Base-by-base conservation (phyloP, 768 basidiomycete genomes). In the Scleroderma citrinum region DNA sequence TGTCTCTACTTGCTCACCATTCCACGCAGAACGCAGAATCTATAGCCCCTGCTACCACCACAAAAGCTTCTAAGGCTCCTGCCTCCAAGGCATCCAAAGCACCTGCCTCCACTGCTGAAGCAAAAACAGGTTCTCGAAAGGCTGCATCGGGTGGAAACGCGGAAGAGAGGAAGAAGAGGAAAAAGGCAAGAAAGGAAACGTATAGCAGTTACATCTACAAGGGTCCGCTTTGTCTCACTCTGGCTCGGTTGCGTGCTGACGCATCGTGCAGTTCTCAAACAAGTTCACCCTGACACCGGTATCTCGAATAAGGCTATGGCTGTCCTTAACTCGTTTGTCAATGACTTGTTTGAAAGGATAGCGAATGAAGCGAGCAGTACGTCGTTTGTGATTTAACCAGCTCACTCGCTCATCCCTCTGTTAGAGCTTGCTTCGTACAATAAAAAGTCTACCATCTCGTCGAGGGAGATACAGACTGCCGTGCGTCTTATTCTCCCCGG, bases 221-320 rank as follows among this genome's bases (percentile, higher is more conserved):
- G 62, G 76, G 76, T 77, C 42, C 37, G 66, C 59, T 21, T 13
- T 26, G 10, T 26, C 10, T 13, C 13, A 24, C n/a, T 16, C 19
- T 23, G 19, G 10, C 7, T 14, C 24, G 3, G 19, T 30, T 45
- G 16, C 21, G 10, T 42, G 24, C 40, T 44, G 24, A 32, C 16
- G 21, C n/a, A 5, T 35, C 24, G 16, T 51, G 16, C 40, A 76
- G 83, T 83, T 57, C 70, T 84, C 61, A 83, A 76, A 70, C 83
- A 85, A 69, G 83, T 85, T 53, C 83, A 84, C 73, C 83, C 83
- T 45, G 83, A 83, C 62, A 83, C 81, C 52, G 82, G 82, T 69
- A 82, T 84, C 70, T 83, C 82, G 53, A 83, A 79, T 75, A 82
- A 81, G 67, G 76, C 74, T 21, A 78, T 80, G 76, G 69, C 72